Base-by-base conservation (phyloP, 805 yeast species). In the Candida gorgasii region DNA sequence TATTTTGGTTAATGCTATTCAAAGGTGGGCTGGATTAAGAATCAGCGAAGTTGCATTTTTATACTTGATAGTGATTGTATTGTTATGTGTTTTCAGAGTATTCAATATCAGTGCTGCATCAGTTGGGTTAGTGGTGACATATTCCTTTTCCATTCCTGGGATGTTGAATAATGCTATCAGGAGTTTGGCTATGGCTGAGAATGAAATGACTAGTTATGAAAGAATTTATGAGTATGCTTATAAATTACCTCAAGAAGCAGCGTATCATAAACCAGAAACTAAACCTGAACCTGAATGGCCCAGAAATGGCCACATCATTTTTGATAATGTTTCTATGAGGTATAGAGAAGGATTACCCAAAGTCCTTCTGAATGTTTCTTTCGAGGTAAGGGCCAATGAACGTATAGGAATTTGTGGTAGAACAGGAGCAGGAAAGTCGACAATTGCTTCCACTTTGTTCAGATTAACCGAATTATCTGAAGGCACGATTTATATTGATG, bases 401-500 rank as follows among this genome's bases (percentile, higher is more conserved):
- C 86, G 84, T 55, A 75, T 87, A 50, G 96, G 95, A 38, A 82
- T 87, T 41, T 85, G 92, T 68, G 96, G 96, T 31, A 76, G 96
- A 58, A 87, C 96, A 0, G 96, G 96, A 53, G 93, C 95, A 3
- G 96, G 96, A 36, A 82, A 81, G 61, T 68, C 82, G 1, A 74
- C 86, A 4, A 78, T 82, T 37, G 80, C 81, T 80, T 73, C 80
- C 12, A 83, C 85, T 1, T 59, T 82, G 42, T 82, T 72, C 55
- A 65, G 86, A 50, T 56, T 82, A 39, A 63, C 72, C n/a, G 86
- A 81, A 57, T 56, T 79, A 36, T 63, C 64, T 22, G 37, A 48
- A 1, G 86, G 87, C 2, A 45, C 47, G 12, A 77, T 81, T 22
- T 40, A 44, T 14, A 79, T 82, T 50, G 87, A 82, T 56, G 84